A percentile compares a stretch with the other conserved stretches of the same genome.
Evolutionary conservation across 2,329 filamentous ascomycete species (phyloP).

Genomic region (Phoma herbarum): DNA sequence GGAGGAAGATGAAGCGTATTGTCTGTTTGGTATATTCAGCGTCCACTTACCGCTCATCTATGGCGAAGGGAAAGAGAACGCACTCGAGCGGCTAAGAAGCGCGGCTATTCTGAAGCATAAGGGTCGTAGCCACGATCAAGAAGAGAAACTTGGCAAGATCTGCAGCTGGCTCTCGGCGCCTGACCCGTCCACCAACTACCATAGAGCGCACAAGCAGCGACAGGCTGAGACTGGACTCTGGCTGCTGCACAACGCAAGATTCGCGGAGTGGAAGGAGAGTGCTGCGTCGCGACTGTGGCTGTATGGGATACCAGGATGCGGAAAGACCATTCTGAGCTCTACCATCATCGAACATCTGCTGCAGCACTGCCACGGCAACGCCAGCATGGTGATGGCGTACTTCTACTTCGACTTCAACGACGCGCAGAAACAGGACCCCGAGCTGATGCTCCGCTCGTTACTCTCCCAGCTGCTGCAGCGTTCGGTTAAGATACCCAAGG

Average conservation of each 20-base stretch:
- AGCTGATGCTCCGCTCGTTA: conserved; percentile 51
- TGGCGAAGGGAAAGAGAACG: conserved; percentile 29
- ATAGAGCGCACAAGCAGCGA: conserved; percentile 42
- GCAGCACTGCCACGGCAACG: conserved; percentile 21
- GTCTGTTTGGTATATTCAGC: conserved; percentile 25
- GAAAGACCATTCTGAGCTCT: conserved; percentile 55
- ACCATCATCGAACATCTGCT: conserved; percentile 48
- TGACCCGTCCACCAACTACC: conserved; percentile 49
- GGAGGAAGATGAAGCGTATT: conserved; percentile 31
- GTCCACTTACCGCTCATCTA: conserved; percentile 30
- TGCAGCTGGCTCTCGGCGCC: conserved; percentile 47
- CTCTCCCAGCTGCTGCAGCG: conserved; percentile 47
- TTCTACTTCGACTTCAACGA: conserved; percentile 53
- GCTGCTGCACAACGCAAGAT: conserved; percentile 44
- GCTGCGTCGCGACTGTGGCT: conserved; percentile 50
- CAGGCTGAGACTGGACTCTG: conserved; percentile 49
- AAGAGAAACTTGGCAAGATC: conserved; percentile 22
- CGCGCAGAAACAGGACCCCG: conserved; percentile 45
- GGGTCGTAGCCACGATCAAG: background rate
- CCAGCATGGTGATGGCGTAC: conserved; percentile 26
- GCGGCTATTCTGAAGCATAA: background rate
- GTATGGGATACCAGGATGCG: conserved; percentile 54
- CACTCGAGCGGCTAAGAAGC: background rate
- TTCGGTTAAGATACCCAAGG: conserved; percentile 16
- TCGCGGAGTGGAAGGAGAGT: conserved; percentile 43